A percentile compares a stretch with the other conserved stretches of the same genome.
phyloP scores from a whole-genome alignment of 495 filamentous ascomycete genomes.

The Aspergillus steynii region DNA sequence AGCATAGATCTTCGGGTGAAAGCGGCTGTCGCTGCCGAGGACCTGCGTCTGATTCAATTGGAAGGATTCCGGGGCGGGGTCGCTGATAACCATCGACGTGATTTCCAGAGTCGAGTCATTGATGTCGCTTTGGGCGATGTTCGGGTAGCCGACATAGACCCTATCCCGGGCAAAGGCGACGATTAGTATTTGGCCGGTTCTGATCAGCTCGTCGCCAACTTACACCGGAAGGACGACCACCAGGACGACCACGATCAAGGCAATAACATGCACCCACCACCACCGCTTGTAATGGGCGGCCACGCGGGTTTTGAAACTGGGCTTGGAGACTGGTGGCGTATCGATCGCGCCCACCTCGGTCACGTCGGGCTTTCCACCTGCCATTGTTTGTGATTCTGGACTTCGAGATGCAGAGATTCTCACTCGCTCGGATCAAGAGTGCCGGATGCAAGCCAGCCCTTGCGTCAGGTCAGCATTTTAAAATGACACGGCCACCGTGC shows the following conservation, averaged over 20 bases:
- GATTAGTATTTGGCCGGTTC: background rate
- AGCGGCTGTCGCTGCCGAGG: conserved; percentile 46
- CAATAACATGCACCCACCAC: conserved; percentile 73
- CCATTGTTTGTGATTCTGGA: conserved; percentile 21
- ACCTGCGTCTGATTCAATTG: conserved; percentile 53
- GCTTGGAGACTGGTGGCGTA: conserved; percentile 21
- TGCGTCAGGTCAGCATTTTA: too few relatives aligned
- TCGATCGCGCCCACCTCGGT: conserved; percentile 17
- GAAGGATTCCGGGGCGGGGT: conserved; percentile 59
- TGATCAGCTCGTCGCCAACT: conserved; percentile 34
- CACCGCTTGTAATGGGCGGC: conserved; percentile 55
- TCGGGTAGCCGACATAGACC: conserved; percentile 70
- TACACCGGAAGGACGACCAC: conserved; percentile 67
- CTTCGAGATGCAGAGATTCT: too few relatives aligned
- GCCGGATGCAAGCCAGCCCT: too few relatives aligned
- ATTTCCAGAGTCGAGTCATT: conserved; percentile 63
- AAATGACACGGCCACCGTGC: too few relatives aligned
- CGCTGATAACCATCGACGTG: conserved; percentile 55
- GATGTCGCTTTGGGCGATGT: conserved; percentile 68
- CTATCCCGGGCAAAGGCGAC: conserved; percentile 39
- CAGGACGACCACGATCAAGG: conserved; percentile 56
- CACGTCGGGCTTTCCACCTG: conserved; percentile 27
- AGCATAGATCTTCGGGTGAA: conserved; percentile 54
- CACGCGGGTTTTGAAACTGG: conserved; percentile 36
- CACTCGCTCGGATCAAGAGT: too few relatives aligned